These are phyloP conservation scores for Rosellinia necatrix DNA, from an alignment of 2,329 filamentous ascomycete species.

Conservation along the genomic window DNA sequence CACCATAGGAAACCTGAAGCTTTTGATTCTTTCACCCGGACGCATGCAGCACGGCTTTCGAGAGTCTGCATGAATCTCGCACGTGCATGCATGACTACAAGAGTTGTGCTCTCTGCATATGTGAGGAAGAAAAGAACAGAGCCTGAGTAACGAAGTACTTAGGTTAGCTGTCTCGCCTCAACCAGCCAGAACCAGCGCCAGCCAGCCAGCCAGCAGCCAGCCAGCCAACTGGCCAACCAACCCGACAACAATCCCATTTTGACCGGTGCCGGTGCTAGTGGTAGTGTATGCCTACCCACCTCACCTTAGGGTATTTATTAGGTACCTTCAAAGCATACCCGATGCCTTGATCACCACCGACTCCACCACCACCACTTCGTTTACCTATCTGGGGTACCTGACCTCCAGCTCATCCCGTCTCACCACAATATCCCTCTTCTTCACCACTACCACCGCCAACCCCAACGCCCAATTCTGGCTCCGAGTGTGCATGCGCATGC, in stretches of 20 bases:
- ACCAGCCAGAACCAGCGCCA: too few relatives aligned
- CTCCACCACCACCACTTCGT: constrained; percentile 14
- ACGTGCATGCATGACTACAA: constrained; percentile 12
- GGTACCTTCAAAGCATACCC: too few relatives aligned
- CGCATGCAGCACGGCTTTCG: constrained; percentile 14
- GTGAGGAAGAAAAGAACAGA: not conserved
- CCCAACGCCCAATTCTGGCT: constrained; percentile 1
- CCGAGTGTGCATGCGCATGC: constrained; percentile 20
- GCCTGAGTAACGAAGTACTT: constrained; percentile 2
- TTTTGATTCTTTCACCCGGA: too few relatives aligned
- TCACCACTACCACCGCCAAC: constrained; percentile 15
- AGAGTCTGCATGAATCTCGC: constrained; percentile 9
- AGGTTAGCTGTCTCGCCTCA: too few relatives aligned
- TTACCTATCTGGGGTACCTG: constrained; percentile 3
- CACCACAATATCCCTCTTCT: constrained; percentile 20
- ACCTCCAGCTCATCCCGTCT: constrained; percentile 24
- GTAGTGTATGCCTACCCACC: too few relatives aligned
- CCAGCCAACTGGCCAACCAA: constrained; percentile 10
- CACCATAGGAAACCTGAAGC: constrained; percentile 30
- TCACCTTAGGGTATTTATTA: too few relatives aligned
- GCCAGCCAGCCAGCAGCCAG: not conserved
- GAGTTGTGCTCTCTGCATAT: constrained; percentile 10
- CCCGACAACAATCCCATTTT: constrained; percentile 5
- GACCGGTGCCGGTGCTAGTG: too few relatives aligned
- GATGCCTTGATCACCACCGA: not conserved